Evolutionary conservation across 2,329 filamentous ascomycete genomes (phyloP).

Genomic region (Arthrobotrys conoides): DNA sequence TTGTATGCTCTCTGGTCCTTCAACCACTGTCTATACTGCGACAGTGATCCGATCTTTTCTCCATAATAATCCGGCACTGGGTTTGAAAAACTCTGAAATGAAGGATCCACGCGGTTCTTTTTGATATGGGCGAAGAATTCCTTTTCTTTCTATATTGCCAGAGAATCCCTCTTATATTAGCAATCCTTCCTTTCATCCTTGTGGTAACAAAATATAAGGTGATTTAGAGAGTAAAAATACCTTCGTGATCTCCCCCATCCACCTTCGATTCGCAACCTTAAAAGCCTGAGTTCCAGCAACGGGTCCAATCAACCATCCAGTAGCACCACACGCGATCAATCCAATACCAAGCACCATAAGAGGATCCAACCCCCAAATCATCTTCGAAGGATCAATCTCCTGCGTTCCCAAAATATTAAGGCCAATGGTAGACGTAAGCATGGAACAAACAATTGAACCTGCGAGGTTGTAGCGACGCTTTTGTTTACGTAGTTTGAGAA

Average conservation of each 20-base stretch:
- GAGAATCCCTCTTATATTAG: not conserved
- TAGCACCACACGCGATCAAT: conserved; percentile 80
- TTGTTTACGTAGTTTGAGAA: conserved; percentile 89
- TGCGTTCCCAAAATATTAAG: conserved; percentile 78
- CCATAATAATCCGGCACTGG: conserved; percentile 98
- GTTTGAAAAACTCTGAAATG: conserved; percentile 88
- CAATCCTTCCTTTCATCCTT: not conserved
- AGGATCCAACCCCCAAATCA: conserved; percentile 85
- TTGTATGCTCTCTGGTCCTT: conserved; percentile 98
- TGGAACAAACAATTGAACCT: conserved; percentile 78
- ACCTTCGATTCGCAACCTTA: conserved; percentile 79
- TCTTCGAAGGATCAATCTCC: conserved; percentile 79
- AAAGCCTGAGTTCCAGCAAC: conserved; percentile 85
- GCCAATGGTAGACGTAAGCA: conserved; percentile 75
- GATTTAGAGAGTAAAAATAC: conserved; percentile 66
- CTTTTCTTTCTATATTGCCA: conserved; percentile 80
- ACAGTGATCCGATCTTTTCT: conserved; percentile 95
- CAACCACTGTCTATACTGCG: conserved; percentile 92
- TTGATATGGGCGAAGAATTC: conserved; percentile 94
- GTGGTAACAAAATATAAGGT: not conserved
- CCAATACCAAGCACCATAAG: conserved; percentile 86
- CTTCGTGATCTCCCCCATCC: conserved; percentile 79
- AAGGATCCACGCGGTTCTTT: conserved; percentile 91
- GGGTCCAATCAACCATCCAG: conserved; percentile 90
- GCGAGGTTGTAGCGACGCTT: conserved; percentile 86